phyloP scores from a whole-genome alignment of 306 rosid genomes.

The Corylus heterophylla region DNA sequence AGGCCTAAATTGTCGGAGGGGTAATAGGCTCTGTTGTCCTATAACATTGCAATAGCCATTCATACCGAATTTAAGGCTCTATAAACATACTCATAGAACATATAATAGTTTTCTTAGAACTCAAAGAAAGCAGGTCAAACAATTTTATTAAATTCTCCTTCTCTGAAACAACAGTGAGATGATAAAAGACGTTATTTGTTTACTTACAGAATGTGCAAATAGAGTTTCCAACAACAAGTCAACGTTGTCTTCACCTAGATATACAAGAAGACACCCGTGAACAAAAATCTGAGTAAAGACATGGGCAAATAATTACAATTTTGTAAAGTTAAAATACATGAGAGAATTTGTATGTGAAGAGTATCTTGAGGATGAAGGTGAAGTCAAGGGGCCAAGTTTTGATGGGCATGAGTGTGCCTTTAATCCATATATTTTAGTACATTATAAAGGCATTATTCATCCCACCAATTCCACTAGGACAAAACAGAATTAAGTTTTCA shows the following conservation, averaged over 20 bases:
- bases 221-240: slow-evolving; percentile 75
- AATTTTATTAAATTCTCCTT: not conserved
- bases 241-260: slow-evolving; percentile 71
- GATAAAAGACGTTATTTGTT: slow-evolving; percentile 8
- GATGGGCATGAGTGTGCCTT: not conserved
- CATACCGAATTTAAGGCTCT: not conserved
- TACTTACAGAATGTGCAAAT: slow-evolving; percentile 58
- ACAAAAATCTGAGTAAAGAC: slow-evolving; percentile 16
- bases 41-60: not conserved
- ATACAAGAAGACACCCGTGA: slow-evolving; percentile 27
- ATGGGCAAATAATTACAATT: slow-evolving; percentile 4
- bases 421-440: not conserved
- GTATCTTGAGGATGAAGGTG: not conserved
- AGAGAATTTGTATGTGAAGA: not conserved
- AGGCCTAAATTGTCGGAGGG: not conserved
- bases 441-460: not conserved
- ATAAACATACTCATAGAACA: not conserved
- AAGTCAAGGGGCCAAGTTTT: not conserved
- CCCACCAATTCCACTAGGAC: not conserved
- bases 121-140: not conserved
- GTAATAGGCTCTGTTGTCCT: not conserved
- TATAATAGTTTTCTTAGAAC: not conserved
- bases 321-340: not conserved
- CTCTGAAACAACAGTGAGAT: not conserved
- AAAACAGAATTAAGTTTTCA: not conserved